Evolutionary conservation across 805 yeast genomes (phyloP), one percentile per base, ranked within the genome.

Genomic region (Nakazawaea ernobii): DNA sequence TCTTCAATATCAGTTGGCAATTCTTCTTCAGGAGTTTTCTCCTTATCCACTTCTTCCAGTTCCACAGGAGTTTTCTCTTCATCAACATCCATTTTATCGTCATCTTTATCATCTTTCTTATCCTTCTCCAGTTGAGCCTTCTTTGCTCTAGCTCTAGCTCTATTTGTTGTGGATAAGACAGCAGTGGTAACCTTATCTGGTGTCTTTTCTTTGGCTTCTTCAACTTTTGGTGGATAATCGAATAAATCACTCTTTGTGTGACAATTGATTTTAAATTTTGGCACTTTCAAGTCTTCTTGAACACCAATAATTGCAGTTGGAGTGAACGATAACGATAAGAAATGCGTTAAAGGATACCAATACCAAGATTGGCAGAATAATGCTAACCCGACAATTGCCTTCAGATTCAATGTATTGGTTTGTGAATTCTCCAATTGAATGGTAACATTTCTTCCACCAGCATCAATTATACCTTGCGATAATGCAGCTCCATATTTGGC

Each of bases 391-490:
- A 91, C 95, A 58, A 94, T 84, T 0, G 97, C 94, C 65, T 86
- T 86, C 61, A 84, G 82, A 67, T 94, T 92, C 54, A 94, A 75
- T 17, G 96, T 89, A 51, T 90, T 95, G 36, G 96, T 89, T 55
- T 90, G 91, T 24, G 82, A 59, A 63, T 91, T 88, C 66, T 94
- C 97, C 43, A 92, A 73, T 56, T 86, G 86, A 54, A 94, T 90
- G 0, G 98, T 90, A n/a, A 86, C 95, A 59, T 94, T 94, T 62
- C 98, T 82, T 10, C 99, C 99, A 67, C 99, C 97, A 9, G 98
- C 99, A 69, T 94, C 97, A 63, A 94, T 83, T 53, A 94, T 92
- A 66, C 99, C 99, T 70, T 92, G 97, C 11, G 96, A 92, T 43
- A 94, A 70, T 14, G 97, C 88, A 29, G 98, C 97, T 62, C 99